A percentile compares a stretch with the other conserved stretches of the same genome.
phyloP scores from a whole-genome alignment of 2,329 filamentous ascomycete genomes.

The Cladophialophora immunda region DNA sequence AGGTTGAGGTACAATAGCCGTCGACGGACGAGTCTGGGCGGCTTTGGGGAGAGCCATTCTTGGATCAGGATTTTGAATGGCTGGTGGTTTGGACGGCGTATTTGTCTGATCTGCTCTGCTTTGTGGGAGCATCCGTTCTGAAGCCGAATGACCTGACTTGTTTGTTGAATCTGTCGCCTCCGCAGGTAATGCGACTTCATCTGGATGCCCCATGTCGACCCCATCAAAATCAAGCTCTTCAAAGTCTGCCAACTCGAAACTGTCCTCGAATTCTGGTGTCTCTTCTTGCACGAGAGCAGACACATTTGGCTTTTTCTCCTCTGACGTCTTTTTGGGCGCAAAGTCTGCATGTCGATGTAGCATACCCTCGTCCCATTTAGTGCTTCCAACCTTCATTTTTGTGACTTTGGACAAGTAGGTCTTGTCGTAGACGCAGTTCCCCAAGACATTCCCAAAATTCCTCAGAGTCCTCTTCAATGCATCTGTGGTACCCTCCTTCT shows the following conservation, averaged over 20 bases:
- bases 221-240: constrained; percentile 81
- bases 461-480: constrained; percentile 87
- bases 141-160: constrained; percentile 32
- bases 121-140: constrained; percentile 23
- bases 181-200: constrained; percentile 72
- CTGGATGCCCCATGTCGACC: constrained; percentile 73
- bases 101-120: constrained; percentile 25
- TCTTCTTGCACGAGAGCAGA: constrained; percentile 19
- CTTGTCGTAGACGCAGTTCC: constrained; percentile 99
- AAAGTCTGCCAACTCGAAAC: constrained; percentile 64
- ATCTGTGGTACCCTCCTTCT: constrained; percentile 97
- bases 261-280: constrained; percentile 44
- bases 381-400: constrained; percentile 81
- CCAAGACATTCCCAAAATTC: constrained; percentile 93
- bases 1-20: constrained; percentile 30
- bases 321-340: constrained; percentile 67
- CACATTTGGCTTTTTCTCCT: constrained; percentile 45
- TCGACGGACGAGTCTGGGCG: constrained; percentile 2
- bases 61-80: background rate
- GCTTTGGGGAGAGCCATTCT: constrained; percentile 12
- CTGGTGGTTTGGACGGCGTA: constrained; percentile 38
- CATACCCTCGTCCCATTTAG: constrained; percentile 79
- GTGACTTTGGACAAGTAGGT: constrained; percentile 89
- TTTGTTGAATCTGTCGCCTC: constrained; percentile 41
- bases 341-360: constrained; percentile 84